Evolutionary conservation across 2,329 filamentous ascomycete genomes (phyloP), one percentile per base, ranked within the genome.

Genomic region (Claviceps sp.): DNA sequence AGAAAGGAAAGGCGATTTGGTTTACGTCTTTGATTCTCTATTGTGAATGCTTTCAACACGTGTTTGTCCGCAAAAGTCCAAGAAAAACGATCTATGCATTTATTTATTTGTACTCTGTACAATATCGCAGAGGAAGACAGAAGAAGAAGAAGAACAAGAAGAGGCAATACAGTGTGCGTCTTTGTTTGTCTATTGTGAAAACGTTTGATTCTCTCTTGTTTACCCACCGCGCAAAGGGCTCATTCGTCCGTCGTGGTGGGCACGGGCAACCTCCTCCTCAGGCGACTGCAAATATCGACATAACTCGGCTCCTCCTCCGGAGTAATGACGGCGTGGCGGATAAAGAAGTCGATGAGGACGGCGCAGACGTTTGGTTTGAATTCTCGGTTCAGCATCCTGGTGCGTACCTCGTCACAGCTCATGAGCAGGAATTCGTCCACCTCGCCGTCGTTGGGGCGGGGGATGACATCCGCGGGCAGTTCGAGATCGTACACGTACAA

Each of bases 331-430:
- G 86, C 86, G 65, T 89, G 87, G 24, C 89, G 70, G 46, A 94
- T 70, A 59, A 94, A 80, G 65, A 95, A 95, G 61, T 94, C 88
- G 47, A 93, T 73, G 70, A 91, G 72, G 47, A 91, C 82, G 34
- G 85, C 63, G 26, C 85, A 82, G 59, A 87, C 89, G 61, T 94
- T 93, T 0, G 89, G 84, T 72, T 95, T 95, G 70, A 94, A 95
- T 63, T 88, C 80, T 3, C 81, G 81, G 16, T 71, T 71, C 18
- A 73, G 67, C 71, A 95, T 72, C 1, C 81, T 79, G 50, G 70
- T 62, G 62, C 79, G 74, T 4, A 90, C 79, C 60, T 77, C 69
- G 0, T 64, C 63, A 11, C 89, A 71, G 9, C 67, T 74, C 79
- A 83, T 81, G 56, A 90, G 69, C 56, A 78, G 71, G 62, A 94